These are phyloP conservation scores for Stagonosporopsis cucurbitacearum DNA, from an alignment of 2,329 filamentous ascomycete genomes.

Conservation along the genomic window DNA sequence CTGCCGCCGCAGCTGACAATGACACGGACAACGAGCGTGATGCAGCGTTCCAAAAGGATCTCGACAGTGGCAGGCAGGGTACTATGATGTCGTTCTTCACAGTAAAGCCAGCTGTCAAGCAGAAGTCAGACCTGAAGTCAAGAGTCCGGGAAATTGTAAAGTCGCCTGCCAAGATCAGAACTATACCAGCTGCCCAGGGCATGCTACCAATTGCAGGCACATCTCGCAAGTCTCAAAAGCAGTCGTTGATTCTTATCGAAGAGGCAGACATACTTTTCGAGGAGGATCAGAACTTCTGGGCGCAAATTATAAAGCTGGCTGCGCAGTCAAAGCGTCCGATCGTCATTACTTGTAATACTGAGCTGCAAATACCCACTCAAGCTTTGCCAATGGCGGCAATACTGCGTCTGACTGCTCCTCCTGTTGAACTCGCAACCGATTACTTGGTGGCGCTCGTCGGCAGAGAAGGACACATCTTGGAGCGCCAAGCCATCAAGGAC, in stretches of 20 bases:
- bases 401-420: constrained; percentile 74
- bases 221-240: constrained; percentile 69
- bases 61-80: constrained; percentile 74
- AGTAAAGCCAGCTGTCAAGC: constrained; percentile 33
- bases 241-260: constrained; percentile 92
- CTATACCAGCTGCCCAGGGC: constrained; percentile 24
- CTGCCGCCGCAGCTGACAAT: constrained; percentile 24
- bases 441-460: constrained; percentile 83
- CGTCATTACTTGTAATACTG: constrained; percentile 93
- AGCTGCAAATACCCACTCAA: constrained; percentile 77
- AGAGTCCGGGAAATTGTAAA: constrained; percentile 24
- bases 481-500: constrained; percentile 68
- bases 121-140: constrained; percentile 27
- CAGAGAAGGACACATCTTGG: constrained; percentile 83
- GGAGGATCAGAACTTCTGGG: constrained; percentile 95
- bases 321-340: constrained; percentile 87
- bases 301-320: constrained; percentile 78
- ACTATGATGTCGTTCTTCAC: constrained; percentile 85
- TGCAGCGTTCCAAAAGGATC: constrained; percentile 61
- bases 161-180: constrained; percentile 10
- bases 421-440: constrained; percentile 73
- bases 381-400: constrained; percentile 83
- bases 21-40: constrained; percentile 48
- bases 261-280: constrained; percentile 94
- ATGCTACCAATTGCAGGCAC: constrained; percentile 30